These are phyloP conservation scores for Zygotorulaspora mrakii DNA, from an alignment of 1,139 yeast genomes.

Conservation along the genomic window DNA sequence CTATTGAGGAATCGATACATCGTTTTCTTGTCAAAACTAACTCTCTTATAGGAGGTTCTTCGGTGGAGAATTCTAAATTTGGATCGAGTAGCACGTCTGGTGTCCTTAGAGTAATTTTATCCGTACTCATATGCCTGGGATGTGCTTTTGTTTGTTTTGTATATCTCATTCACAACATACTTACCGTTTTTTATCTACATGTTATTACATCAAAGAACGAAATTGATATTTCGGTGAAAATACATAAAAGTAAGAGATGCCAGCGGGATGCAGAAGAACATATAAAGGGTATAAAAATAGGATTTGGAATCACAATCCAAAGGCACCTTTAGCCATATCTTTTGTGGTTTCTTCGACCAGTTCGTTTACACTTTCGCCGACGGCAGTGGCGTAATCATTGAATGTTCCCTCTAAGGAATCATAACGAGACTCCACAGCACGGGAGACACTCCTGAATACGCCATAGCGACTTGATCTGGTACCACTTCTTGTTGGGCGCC, in stretches of 20 bases:
- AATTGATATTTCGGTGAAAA: too few relatives aligned
- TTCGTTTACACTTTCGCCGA: conserved; percentile 54
- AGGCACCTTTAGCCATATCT: conserved; percentile 49
- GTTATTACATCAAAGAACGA: too few relatives aligned
- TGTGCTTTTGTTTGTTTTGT: not conserved
- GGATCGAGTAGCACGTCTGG: conserved; percentile 20
- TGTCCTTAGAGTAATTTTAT: conserved; percentile 11
- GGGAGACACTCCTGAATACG: conserved; percentile 42
- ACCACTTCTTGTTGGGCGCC: conserved; percentile 47
- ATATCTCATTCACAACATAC: too few relatives aligned
- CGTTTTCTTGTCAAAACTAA: conserved; percentile 33
- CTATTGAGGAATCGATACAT: conserved; percentile 41
- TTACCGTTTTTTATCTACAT: too few relatives aligned
- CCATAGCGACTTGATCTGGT: conserved; percentile 38
- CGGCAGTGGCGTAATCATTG: conserved; percentile 54
- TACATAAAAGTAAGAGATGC: too few relatives aligned
- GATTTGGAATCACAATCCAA: conserved; percentile 44
- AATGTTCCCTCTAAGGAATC: conserved; percentile 54
- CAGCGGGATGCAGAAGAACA: too few relatives aligned
- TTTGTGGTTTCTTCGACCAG: conserved; percentile 49
- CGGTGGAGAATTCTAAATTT: conserved; percentile 20
- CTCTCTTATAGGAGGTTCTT: conserved; percentile 19
- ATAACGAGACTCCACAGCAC: conserved; percentile 50
- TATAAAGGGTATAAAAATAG: too few relatives aligned
- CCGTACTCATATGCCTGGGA: not conserved